Evolutionary conservation across 441 rosid genomes (phyloP).

Genomic region (Syzygium malaccense): DNA sequence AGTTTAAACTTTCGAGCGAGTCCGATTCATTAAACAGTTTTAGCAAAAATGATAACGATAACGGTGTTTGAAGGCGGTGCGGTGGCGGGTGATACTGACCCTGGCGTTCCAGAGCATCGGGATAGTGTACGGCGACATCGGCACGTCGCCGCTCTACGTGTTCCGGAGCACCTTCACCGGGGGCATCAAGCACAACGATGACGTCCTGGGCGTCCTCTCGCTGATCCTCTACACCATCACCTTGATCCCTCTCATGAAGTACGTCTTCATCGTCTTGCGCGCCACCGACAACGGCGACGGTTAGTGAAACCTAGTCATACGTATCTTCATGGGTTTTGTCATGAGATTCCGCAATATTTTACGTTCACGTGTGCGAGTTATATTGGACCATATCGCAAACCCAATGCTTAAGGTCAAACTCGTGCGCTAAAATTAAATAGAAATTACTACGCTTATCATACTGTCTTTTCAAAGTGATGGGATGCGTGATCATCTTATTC

Average conservation of each 20-base stretch:
- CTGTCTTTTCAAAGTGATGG: background rate
- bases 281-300: conserved; percentile 58
- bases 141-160: conserved; percentile 48
- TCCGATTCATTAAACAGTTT: background rate
- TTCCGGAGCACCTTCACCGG: conserved; percentile 26
- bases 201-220: conserved; percentile 40
- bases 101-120: conserved; percentile 55
- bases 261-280: conserved; percentile 36
- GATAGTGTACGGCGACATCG: conserved; percentile 43
- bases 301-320: background rate
- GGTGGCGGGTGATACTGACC: conserved; percentile 31
- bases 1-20: background rate
- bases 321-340: background rate
- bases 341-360: background rate
- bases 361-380: background rate
- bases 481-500: background rate
- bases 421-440: background rate
- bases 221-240: conserved; percentile 43
- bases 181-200: conserved; percentile 32
- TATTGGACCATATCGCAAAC: rapidly evolving
- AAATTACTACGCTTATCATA: background rate
- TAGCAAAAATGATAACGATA: background rate
- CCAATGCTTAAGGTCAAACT: background rate
- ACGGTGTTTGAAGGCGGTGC: background rate
- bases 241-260: conserved; percentile 42